A percentile compares a stretch with the other conserved stretches of the same genome.
Evolutionary conservation across 1,139 yeast genomes (phyloP).

Genomic region (Debaryomycetaceae sp.): DNA sequence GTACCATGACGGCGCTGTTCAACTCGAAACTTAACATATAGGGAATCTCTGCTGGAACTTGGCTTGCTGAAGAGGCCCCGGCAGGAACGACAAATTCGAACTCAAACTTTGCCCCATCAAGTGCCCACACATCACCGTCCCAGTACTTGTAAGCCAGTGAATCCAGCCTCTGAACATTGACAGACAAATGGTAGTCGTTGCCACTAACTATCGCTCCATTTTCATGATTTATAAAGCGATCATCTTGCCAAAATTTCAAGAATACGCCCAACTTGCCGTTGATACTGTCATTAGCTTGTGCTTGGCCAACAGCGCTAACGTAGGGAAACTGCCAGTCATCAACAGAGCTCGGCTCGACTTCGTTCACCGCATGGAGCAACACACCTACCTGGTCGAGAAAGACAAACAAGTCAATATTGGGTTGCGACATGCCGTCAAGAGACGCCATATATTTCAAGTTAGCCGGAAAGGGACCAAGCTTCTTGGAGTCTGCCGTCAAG

Average conservation of each 20-base stretch:
- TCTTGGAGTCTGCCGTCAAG: slow-evolving; percentile 14
- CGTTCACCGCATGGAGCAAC: slow-evolving; percentile 18
- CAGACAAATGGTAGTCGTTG: slow-evolving; percentile 13
- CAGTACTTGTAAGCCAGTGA: too few species aligned
- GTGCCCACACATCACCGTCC: too few species aligned
- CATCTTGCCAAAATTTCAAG: slow-evolving; percentile 36
- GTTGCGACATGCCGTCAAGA: slow-evolving; percentile 31
- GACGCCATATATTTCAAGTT: slow-evolving; percentile 36
- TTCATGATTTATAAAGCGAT: slow-evolving; percentile 25
- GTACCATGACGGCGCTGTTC: too few species aligned
- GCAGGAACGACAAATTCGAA: too few species aligned
- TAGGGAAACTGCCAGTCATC: slow-evolving; percentile 24
- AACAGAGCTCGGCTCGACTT: slow-evolving; percentile 4
- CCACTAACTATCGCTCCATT: slow-evolving; percentile 12
- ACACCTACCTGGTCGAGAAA: slow-evolving; percentile 30
- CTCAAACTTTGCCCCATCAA: too few species aligned
- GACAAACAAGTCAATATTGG: slow-evolving; percentile 28
- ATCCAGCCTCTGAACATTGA: too few species aligned
- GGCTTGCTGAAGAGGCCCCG: too few species aligned
- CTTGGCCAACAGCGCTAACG: slow-evolving; percentile 24
- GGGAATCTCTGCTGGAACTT: too few species aligned
- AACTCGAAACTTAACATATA: too few species aligned
- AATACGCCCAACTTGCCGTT: slow-evolving; percentile 29
- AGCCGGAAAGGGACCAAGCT: slow-evolving; percentile 28
- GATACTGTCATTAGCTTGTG: slow-evolving; percentile 21